phyloP scores from a whole-genome alignment of 2,329 filamentous ascomycete genomes.

The Seiridium unicorne region DNA sequence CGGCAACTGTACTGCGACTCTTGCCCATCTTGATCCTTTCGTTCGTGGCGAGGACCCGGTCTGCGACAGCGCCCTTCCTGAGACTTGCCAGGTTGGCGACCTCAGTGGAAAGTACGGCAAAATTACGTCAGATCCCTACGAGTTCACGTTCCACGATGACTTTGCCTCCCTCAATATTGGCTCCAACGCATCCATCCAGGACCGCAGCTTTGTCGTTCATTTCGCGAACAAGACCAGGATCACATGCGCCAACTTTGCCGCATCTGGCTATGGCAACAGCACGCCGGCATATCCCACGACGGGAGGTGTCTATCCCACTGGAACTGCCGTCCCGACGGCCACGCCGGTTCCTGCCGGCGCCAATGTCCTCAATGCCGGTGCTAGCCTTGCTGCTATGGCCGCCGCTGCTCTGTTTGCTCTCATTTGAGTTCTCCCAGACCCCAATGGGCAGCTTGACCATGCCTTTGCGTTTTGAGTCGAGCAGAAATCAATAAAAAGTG shows the following conservation, averaged over 20 bases:
- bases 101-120: constrained; percentile 71
- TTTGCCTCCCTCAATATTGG: constrained; percentile 55
- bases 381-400: background rate
- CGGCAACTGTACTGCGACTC: constrained; percentile 70
- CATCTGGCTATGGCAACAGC: constrained; percentile 19
- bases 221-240: constrained; percentile 63
- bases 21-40: constrained; percentile 71
- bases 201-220: constrained; percentile 64
- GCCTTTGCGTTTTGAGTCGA: background rate
- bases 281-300: constrained; percentile 6
- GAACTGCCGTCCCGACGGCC: constrained; percentile 3
- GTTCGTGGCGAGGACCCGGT: constrained; percentile 58
- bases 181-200: constrained; percentile 59
- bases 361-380: background rate
- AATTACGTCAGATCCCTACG: constrained; percentile 50
- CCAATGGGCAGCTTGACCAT: background rate
- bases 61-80: constrained; percentile 56
- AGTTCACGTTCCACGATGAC: constrained; percentile 50
- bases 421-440: background rate
- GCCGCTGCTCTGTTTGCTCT: background rate
- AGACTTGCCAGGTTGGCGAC: constrained; percentile 75
- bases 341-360: constrained; percentile 8
- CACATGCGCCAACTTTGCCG: constrained; percentile 61
- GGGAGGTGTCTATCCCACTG: background rate
- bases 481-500: background rate